Evolutionary conservation across 116 monocot genomes (phyloP).

Genomic region (Phalaenopsis hybrid): DNA sequence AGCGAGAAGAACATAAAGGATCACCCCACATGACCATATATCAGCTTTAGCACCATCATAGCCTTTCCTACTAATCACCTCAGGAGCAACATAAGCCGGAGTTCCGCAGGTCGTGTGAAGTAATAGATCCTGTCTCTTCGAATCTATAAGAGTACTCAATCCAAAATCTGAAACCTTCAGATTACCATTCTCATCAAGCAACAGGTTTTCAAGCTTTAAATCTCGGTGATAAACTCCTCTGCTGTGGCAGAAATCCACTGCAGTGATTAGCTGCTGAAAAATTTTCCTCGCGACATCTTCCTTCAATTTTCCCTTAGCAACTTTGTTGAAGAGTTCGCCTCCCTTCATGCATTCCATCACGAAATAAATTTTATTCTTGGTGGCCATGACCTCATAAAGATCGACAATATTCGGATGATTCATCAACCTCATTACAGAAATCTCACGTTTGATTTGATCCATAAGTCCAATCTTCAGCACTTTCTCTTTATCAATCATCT

Average conservation of each 20-base stretch:
- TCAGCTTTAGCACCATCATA: conserved; percentile 55
- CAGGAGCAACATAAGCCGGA: conserved; percentile 62
- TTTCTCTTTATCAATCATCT: conserved; percentile 46
- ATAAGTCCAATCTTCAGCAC: conserved; percentile 40
- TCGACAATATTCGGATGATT: conserved; percentile 36
- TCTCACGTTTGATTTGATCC: conserved; percentile 48
- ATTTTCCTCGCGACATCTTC: conserved; percentile 36
- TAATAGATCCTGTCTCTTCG: conserved; percentile 40
- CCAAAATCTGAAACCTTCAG: conserved; percentile 61
- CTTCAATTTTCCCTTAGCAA: conserved; percentile 32
- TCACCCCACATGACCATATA: conserved; percentile 52
- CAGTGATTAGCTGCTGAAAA: conserved; percentile 46
- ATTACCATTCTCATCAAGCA: conserved; percentile 47
- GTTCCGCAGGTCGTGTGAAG: conserved; percentile 61
- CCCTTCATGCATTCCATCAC: conserved; percentile 36
- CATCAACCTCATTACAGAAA: conserved; percentile 37
- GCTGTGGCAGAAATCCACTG: conserved; percentile 53
- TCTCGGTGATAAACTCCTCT: conserved; percentile 57
- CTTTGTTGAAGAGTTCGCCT: conserved; percentile 38
- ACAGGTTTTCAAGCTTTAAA: conserved; percentile 47
- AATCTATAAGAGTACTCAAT: conserved; percentile 41
- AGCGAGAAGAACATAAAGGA: conserved; percentile 41
- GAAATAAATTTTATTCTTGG: conserved; percentile 36
- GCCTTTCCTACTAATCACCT: conserved; percentile 45
- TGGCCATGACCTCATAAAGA: conserved; percentile 46